phyloP scores from a whole-genome alignment of 495 filamentous ascomycete genomes.

The Lepidopterella palustris region DNA sequence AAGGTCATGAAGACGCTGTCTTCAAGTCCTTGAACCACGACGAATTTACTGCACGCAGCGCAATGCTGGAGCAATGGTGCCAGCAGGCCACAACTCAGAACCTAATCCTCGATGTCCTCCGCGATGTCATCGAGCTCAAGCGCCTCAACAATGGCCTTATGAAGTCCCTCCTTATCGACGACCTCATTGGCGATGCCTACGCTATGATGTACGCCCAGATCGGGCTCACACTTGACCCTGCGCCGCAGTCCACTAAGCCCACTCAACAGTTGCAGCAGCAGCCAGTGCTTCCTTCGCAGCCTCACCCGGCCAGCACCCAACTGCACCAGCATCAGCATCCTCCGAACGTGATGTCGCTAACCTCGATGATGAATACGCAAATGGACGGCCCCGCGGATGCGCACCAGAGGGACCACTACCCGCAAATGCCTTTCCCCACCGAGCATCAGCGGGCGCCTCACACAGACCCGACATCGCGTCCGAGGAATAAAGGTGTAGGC shows the following conservation, averaged over 20 bases:
- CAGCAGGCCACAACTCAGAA: slow-evolving; percentile 41
- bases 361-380: slow-evolving; percentile 28
- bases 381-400: slow-evolving; percentile 17
- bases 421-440: not conserved
- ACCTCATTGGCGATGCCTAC: slow-evolving; percentile 83
- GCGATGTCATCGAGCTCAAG: slow-evolving; percentile 84
- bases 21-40: slow-evolving; percentile 76
- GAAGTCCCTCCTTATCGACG: slow-evolving; percentile 79
- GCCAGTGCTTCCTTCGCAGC: slow-evolving; percentile 10
- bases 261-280: slow-evolving; percentile 23
- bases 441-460: not conserved
- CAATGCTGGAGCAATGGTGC: slow-evolving; percentile 48
- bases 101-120: slow-evolving; percentile 60
- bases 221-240: slow-evolving; percentile 13
- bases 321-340: slow-evolving; percentile 13
- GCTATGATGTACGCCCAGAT: slow-evolving; percentile 58
- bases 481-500: slow-evolving; percentile 53
- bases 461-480: slow-evolving; percentile 14
- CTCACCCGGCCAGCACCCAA: not conserved
- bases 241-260: slow-evolving; percentile 34
- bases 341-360: slow-evolving; percentile 28
- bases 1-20: slow-evolving; percentile 64
- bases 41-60: slow-evolving; percentile 60
- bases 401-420: not conserved
- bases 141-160: slow-evolving; percentile 79